Conservation (phyloP, 164 flowering plant genomes). For the Tetracentron sinense region DNA sequence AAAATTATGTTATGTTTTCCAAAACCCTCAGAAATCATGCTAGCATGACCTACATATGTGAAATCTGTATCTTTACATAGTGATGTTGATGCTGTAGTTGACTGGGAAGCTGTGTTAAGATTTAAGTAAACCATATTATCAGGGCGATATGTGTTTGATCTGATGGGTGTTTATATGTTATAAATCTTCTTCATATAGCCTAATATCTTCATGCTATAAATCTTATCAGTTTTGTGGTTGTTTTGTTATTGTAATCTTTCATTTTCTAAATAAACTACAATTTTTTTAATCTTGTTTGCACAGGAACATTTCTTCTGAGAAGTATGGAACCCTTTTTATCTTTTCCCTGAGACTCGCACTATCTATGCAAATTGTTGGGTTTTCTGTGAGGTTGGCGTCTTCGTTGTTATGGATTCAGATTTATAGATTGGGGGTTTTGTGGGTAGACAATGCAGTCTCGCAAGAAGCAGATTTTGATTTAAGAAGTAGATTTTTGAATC, state of each 20-base stretch:
- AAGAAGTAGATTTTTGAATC: conserved; percentile 71
- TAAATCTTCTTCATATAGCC: background rate
- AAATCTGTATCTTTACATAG: too few species aligned
- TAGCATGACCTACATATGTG: too few species aligned
- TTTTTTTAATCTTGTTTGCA: conserved; percentile 6
- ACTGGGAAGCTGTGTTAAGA: too few species aligned
- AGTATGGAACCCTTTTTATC: conserved; percentile 36
- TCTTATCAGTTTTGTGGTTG: background rate
- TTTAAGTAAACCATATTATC: too few species aligned
- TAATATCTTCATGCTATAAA: background rate
- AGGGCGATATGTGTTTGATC: too few species aligned
- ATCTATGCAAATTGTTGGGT: conserved; percentile 72
- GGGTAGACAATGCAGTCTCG: conserved; percentile 35
- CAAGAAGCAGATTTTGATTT: conserved; percentile 61
- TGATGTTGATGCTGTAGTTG: too few species aligned
- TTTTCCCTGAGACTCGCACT: conserved; percentile 70
- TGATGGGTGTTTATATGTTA: too few species aligned
- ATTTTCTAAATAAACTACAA: background rate
- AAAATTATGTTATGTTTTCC: too few species aligned
- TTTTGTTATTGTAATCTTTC: background rate
- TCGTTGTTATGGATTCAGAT: conserved; percentile 88
- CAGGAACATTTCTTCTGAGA: conserved; percentile 65
- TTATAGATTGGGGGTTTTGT: conserved; percentile 76
- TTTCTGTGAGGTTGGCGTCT: conserved; percentile 60
- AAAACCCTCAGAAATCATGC: too few species aligned